Evolutionary conservation across 1,284 basidiomycete species (phyloP).

Genomic region (Fomitopsis schrenkii): DNA sequence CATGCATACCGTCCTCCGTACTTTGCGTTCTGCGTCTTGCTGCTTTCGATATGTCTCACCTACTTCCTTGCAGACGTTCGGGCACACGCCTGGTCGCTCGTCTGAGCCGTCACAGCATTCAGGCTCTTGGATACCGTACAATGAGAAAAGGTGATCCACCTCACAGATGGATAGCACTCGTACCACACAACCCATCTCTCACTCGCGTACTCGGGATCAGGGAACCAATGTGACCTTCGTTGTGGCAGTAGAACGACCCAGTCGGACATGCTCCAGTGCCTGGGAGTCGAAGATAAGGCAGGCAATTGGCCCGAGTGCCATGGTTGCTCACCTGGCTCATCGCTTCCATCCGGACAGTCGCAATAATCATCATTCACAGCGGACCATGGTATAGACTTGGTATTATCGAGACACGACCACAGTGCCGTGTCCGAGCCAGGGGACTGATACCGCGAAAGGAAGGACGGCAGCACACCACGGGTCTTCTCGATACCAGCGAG

Average conservation of each 20-base stretch:
- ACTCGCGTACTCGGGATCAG: slow-evolving; percentile 81
- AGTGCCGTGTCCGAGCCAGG: slow-evolving; percentile 30
- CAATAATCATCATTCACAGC: slow-evolving; percentile 95
- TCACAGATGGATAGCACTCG: slow-evolving; percentile 18
- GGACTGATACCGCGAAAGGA: slow-evolving; percentile 25
- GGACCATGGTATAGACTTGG: slow-evolving; percentile 67
- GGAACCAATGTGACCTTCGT: slow-evolving; percentile 84
- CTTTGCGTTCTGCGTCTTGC: slow-evolving; percentile 68
- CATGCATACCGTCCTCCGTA: slow-evolving; percentile 69
- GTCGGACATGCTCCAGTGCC: slow-evolving; percentile 87
- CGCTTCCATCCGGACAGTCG: slow-evolving; percentile 90
- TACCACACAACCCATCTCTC: slow-evolving; percentile 94
- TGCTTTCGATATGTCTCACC: slow-evolving; percentile 69
- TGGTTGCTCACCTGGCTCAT: slow-evolving; percentile 73
- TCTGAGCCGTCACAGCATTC: slow-evolving; percentile 99
- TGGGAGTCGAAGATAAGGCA: slow-evolving; percentile 21
- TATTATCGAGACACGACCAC: slow-evolving; percentile 75
- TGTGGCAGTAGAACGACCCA: slow-evolving; percentile 82
- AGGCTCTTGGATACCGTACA: slow-evolving; percentile 51
- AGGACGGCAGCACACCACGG: slow-evolving; percentile 25
- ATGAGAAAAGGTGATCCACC: slow-evolving; percentile 3
- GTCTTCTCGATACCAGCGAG: slow-evolving; percentile 22
- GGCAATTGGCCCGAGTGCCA: background rate
- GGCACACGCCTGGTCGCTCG: slow-evolving; percentile 78
- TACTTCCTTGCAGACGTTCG: slow-evolving; percentile 74